A percentile compares a stretch with the other conserved stretches of the same genome.
phyloP scores from a whole-genome alignment of 805 yeast species.

The Myxozyma kluyveri region DNA sequence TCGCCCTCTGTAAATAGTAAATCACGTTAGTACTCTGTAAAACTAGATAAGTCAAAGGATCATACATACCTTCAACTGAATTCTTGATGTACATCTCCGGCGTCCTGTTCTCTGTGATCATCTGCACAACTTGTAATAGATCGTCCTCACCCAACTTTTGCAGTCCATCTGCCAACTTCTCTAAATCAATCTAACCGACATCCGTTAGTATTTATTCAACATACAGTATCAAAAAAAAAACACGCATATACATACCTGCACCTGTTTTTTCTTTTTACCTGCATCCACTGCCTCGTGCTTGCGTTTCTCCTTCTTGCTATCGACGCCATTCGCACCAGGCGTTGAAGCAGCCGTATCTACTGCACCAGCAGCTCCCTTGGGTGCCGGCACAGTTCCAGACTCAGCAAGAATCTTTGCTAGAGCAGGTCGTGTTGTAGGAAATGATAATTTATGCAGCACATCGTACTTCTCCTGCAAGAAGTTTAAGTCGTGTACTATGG shows the following conservation, averaged over 20 bases:
- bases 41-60: not conserved
- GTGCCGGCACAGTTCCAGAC: constrained; percentile 75
- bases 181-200: constrained; percentile 78
- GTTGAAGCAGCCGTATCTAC: constrained; percentile 27
- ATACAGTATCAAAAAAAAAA: constrained; percentile 24
- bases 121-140: constrained; percentile 88
- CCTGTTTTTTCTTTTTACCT: constrained; percentile 46
- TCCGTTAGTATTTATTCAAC: too few relatives aligned
- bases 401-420: constrained; percentile 71
- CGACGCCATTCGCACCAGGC: constrained; percentile 17
- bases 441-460: constrained; percentile 70
- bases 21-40: not conserved
- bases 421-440: constrained; percentile 73
- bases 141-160: constrained; percentile 90
- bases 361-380: constrained; percentile 37
- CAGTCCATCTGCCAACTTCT: constrained; percentile 82
- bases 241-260: constrained; percentile 18
- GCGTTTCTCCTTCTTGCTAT: constrained; percentile 42
- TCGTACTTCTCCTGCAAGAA: constrained; percentile 74
- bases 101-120: constrained; percentile 94
- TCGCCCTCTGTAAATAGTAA: constrained; percentile 62
- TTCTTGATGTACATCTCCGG: constrained; percentile 94
- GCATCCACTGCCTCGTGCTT: constrained; percentile 37
- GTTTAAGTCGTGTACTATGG: constrained; percentile 83
- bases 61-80: constrained; percentile 62